These are phyloP conservation scores for Diutina sp. DNA, from an alignment of 1,139 yeast species.

Conservation along the genomic window DNA sequence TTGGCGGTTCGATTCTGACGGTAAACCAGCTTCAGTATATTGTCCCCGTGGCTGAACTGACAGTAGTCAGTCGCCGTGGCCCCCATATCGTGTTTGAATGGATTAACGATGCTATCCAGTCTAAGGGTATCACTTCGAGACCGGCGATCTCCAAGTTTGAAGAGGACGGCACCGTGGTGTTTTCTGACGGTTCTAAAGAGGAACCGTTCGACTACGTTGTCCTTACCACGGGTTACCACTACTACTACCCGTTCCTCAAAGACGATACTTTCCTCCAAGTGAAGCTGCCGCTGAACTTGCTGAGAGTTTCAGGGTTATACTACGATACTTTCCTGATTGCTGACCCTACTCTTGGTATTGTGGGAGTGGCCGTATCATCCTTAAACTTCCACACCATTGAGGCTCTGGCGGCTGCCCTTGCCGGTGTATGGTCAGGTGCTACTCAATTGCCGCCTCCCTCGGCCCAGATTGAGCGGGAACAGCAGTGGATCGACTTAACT, in stretches of 20 bases:
- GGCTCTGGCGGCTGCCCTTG: constrained; percentile 29
- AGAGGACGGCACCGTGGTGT: constrained; percentile 15
- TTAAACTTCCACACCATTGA: constrained; percentile 31
- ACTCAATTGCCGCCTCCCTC: constrained; percentile 12
- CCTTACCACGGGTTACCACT: constrained; percentile 26
- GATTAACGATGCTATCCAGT: constrained; percentile 3
- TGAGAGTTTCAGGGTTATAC: constrained; percentile 24
- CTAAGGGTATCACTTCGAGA: constrained; percentile 8
- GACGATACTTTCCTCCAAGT: constrained; percentile 10
- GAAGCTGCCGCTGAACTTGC: constrained; percentile 13
- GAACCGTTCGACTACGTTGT: constrained; percentile 16
- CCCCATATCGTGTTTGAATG: constrained; percentile 14
- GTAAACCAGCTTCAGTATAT: constrained; percentile 2
- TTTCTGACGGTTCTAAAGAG: constrained; percentile 22
- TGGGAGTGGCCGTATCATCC: constrained; percentile 26
- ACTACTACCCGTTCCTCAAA: constrained; percentile 17
- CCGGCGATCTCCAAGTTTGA: constrained; percentile 15
- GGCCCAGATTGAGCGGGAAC: constrained; percentile 20
- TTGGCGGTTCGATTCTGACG: neutral
- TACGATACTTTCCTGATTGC: constrained; percentile 23
- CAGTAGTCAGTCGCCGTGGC: constrained; percentile 5
- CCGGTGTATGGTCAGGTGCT: constrained; percentile 32
- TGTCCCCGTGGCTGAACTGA: neutral
- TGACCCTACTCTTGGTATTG: constrained; percentile 30
- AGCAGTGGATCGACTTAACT: constrained; percentile 8